Evolutionary conservation across 2,329 filamentous ascomycete genomes (phyloP), one percentile per base, ranked within the genome.

Genomic region (Aspergillus vadensis): DNA sequence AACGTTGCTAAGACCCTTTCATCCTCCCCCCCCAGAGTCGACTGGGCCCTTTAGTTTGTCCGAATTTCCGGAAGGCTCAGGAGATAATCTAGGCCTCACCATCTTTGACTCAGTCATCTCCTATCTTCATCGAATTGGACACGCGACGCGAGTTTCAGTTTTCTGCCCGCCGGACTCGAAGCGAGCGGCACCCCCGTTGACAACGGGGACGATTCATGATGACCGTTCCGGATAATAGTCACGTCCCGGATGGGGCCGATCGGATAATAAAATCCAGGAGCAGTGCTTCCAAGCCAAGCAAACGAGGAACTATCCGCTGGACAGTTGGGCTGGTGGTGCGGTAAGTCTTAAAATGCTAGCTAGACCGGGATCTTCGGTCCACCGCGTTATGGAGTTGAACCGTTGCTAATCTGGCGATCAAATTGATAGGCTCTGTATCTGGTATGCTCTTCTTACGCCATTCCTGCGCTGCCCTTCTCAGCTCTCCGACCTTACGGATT

Each of bases 391-490:
- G 27, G 21, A 53, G 43, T 48, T 36, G 32, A 36, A 36, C 32
- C 32, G 32, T 10, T 30, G 14, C 43, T 50, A 48, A 15, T 32
- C 44, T 39, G 14, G 10, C 23, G 47, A 50, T n/a, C 47, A 50
- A 30, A 17, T 10, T 3, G 57, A 51, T 63, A 94, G 94, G 70
- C 76, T 97, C 48, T 76, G 88, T 60, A 89, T 91, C 19, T 99
- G 94, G 94, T 96, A 95, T 74, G 84, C 88, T 38, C 87, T 98
- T 65, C 76, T 92, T 63, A 95, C 90, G 23, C 80, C 95, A 58
- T 78, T 94, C 61, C 90, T 99, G 74, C 86, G 89, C 63, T 99
- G 94, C 75, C 94, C 94, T 12, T 81, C 87, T 3, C 86, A 85
- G 8, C 78, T 88, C 62, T 84, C 88, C 27, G 83, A 86, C 25